Evolutionary conservation across 176 grass and related monocot species (phyloP), one percentile per base, ranked within the genome.

Genomic region (Urochloa ruziziensis): DNA sequence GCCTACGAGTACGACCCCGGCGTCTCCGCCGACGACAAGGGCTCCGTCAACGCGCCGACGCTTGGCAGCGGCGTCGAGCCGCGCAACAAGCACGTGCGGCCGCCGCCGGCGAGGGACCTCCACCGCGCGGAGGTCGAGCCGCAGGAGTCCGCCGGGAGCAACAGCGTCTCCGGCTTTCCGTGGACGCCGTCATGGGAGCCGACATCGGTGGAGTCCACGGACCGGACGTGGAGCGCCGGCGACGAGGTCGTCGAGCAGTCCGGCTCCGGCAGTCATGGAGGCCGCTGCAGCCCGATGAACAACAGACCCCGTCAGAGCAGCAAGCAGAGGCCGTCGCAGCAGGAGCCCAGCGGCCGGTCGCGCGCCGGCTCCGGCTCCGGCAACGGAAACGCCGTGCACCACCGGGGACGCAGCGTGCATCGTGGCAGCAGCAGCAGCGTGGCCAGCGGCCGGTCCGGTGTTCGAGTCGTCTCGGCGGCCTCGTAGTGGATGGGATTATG

Each of bases 61-160:
- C 63, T 3, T 6, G 75, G 79, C 63, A 75, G 80, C 51, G 42
- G 88, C 13, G 48, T 66, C 65, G 91, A 91, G 79, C 82, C 91
- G 25, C 83, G 72, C 75, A 59, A 88, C 71, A 94, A 48, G 80
- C 87, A 89, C 67, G 91, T 83, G 28, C 78, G 78, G 10, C 75
- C 79, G n/a, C n/a, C n/a, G 12, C 62, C 91, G 11, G 83, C 77
- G 33, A 82, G 89, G 28, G 91, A 93, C 52, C 40, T 91, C 65
- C n/a, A n/a, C n/a, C 82, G 77, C 7, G 62, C 47, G 62, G 93
- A 91, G 37, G 47, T 83, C 10, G 95, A 93, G 80, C 89, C 91
- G 2, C 96, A 98, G 81, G 96, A 98, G 62, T 93, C 93, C 0
- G 96, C 93, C 2, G 93, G 96, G 67, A 98, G 96, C 86, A 98